Conservation (phyloP, 331 rosid genomes). For the Quercus lobata region DNA sequence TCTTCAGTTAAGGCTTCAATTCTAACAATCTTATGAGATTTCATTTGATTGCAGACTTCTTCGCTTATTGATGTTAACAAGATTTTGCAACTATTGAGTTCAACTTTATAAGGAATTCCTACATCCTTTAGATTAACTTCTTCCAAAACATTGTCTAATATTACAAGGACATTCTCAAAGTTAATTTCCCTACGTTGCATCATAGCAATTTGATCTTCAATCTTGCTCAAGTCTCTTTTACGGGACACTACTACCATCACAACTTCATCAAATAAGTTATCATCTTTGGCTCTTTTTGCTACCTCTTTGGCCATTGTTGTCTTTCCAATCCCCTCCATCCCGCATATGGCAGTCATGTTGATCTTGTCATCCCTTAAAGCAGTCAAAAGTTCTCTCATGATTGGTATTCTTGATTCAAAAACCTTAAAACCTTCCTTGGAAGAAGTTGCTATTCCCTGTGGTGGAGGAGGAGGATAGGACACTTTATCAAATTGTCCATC, state of each 20-base stretch:
- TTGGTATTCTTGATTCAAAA: not conserved
- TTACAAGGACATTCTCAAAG: constrained; percentile 2
- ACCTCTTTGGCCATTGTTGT: not conserved
- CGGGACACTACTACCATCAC: not conserved
- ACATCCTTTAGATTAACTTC: constrained; percentile 12
- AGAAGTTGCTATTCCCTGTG: not conserved
- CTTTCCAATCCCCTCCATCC: not conserved
- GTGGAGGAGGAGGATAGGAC: constrained; percentile 14
- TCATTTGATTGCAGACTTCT: constrained; percentile 16
- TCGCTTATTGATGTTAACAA: constrained; percentile 26
- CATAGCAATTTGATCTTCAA: constrained; percentile 1
- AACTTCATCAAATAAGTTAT: not conserved
- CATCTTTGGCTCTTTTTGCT: not conserved
- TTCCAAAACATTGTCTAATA: constrained; percentile 30
- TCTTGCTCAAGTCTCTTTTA: not conserved
- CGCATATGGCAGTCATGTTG: not conserved
- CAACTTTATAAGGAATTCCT: constrained; percentile 14
- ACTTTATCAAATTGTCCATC: not conserved
- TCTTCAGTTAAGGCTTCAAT: not conserved
- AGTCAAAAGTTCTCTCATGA: constrained; percentile 7
- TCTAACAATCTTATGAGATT: constrained; percentile 8
- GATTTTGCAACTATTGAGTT: constrained; percentile 18
- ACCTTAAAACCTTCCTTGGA: constrained; percentile 5
- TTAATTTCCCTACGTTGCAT: not conserved
- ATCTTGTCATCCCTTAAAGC: constrained; percentile 22